A percentile compares a stretch with the other conserved stretches of the same genome.
Evolutionary conservation across 306 rosid genomes (phyloP).

Genomic region (Vachellia pachyceras): DNA sequence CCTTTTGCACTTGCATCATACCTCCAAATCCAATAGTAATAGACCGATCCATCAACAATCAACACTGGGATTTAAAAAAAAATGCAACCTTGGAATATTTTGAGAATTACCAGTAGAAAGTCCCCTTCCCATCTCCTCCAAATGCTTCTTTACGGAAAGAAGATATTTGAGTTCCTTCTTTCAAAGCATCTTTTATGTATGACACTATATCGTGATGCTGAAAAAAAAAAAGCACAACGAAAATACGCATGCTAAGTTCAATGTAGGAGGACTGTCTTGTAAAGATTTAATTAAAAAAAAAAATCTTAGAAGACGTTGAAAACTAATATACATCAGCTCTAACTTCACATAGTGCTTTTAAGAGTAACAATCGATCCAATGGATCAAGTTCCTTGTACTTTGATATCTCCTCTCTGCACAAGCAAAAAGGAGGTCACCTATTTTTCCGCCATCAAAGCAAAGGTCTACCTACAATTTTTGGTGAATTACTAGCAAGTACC

Average conservation of each 20-base stretch:
- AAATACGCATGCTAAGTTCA: background rate
- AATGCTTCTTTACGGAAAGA: slow-evolving; percentile 69
- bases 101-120: slow-evolving; percentile 71
- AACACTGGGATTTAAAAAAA: slow-evolving; percentile 18
- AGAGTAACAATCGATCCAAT: slow-evolving; percentile 61
- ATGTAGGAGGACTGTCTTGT: slow-evolving; percentile 23
- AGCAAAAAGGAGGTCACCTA: slow-evolving; percentile 37
- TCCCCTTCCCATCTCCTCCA: slow-evolving; percentile 64
- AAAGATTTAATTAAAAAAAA: background rate
- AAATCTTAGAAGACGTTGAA: slow-evolving; percentile 25
- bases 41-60: slow-evolving; percentile 29
- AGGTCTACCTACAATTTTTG: slow-evolving; percentile 9
- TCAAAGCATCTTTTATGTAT: slow-evolving; percentile 69
- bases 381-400: slow-evolving; percentile 78
- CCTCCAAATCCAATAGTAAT: slow-evolving; percentile 64
- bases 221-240: slow-evolving; percentile 38
- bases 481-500: slow-evolving; percentile 59
- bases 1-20: slow-evolving; percentile 76
- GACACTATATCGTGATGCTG: slow-evolving; percentile 84
- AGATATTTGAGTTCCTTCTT: slow-evolving; percentile 73
- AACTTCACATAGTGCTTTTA: slow-evolving; percentile 92
- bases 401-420: slow-evolving; percentile 80
- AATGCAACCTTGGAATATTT: slow-evolving; percentile 7
- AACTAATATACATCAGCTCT: slow-evolving; percentile 70
- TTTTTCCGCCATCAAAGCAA: background rate